Conservation (phyloP, 1,139 yeast species). For the Kodamaea ohmeri region DNA sequence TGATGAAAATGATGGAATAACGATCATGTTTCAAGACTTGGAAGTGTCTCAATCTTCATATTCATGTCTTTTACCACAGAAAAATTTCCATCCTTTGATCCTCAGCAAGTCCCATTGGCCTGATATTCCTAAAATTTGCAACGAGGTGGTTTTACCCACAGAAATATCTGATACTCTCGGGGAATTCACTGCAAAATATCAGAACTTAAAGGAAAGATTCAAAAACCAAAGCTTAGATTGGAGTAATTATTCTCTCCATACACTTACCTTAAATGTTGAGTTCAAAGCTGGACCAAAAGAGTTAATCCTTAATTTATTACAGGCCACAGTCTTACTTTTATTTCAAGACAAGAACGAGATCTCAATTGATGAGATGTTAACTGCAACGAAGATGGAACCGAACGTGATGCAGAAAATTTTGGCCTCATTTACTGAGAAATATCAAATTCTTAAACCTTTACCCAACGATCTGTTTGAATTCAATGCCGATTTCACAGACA, state of each 20-base stretch:
- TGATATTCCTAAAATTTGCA: conserved; percentile 31
- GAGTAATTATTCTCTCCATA: conserved; percentile 31
- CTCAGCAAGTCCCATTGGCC: conserved; percentile 43
- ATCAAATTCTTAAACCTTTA: conserved; percentile 21
- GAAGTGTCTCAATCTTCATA: conserved; percentile 12
- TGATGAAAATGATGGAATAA: conserved; percentile 30
- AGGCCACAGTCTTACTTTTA: conserved; percentile 33
- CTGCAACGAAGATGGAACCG: conserved; percentile 26
- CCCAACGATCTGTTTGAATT: conserved; percentile 16
- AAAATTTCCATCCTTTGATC: conserved; percentile 35
- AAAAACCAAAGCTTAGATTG: conserved; percentile 22
- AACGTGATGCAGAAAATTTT: conserved; percentile 28
- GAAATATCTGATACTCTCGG: conserved; percentile 12
- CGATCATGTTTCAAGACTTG: conserved; percentile 36
- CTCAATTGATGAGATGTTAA: conserved; percentile 20
- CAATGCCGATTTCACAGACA: conserved; percentile 31
- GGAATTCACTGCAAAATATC: conserved; percentile 14
- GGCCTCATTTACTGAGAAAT: conserved; percentile 32
- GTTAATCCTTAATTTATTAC: conserved; percentile 36
- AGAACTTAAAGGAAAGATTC: conserved; percentile 13
- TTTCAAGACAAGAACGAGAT: conserved; percentile 26
- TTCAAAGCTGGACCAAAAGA: conserved; percentile 35
- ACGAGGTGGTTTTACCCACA: conserved; percentile 16
- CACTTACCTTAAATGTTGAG: conserved; percentile 27
- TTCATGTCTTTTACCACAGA: conserved; percentile 4